A percentile compares a stretch with the other conserved stretches of the same genome.
phyloP scores from a whole-genome alignment of 495 filamentous ascomycete genomes.

The Podospora pseudopauciseta region DNA sequence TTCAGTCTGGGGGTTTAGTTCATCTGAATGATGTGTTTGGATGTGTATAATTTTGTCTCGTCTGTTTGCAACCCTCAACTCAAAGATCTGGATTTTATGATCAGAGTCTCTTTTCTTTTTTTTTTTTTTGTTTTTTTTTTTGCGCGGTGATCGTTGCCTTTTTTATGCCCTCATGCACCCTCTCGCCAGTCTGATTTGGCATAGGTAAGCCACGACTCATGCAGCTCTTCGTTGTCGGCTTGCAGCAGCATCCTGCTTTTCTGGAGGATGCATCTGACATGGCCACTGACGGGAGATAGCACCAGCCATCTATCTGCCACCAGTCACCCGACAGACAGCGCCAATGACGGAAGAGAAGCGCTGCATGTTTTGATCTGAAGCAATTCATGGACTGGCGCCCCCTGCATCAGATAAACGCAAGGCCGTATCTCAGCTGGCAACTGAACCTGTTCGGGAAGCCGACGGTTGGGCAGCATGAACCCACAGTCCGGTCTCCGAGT shows the following conservation, averaged over 20 bases:
- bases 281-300: constrained; percentile 1
- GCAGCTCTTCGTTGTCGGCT: not conserved
- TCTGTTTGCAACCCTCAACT: constrained; percentile 3
- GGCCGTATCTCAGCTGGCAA: constrained; percentile 1
- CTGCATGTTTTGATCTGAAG: not conserved
- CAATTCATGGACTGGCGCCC: not conserved
- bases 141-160: constrained; percentile 16
- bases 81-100: not conserved
- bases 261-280: constrained; percentile 5
- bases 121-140: not conserved
- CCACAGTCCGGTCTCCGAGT: not conserved
- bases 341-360: not conserved
- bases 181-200: not conserved
- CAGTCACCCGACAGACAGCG: not conserved
- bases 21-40: not conserved
- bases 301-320: not conserved
- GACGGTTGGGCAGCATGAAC: not conserved
- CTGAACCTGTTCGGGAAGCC: constrained; percentile 3
- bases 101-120: not conserved
- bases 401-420: constrained; percentile 1
- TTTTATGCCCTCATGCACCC: not conserved
- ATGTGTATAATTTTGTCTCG: too few relatives aligned
- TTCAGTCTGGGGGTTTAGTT: not conserved
- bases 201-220: not conserved
- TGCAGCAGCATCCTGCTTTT: constrained; percentile 3